phyloP scores from a whole-genome alignment of 1,139 yeast species.

The Debaryomyces singareniensis region DNA sequence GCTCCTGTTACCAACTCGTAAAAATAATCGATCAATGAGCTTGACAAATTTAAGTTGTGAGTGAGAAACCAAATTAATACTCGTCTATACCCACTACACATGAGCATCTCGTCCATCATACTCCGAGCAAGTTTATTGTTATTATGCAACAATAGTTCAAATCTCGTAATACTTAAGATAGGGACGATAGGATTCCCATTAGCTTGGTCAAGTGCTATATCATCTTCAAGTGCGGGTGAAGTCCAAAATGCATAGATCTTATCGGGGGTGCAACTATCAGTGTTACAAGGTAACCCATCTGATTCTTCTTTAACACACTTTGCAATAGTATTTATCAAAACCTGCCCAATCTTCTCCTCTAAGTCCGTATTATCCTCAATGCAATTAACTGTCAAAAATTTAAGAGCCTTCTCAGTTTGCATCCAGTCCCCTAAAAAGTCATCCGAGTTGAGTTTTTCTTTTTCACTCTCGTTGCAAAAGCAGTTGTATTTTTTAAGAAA shows the following conservation, averaged over 20 bases:
- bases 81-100: constrained; percentile 57
- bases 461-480: constrained; percentile 4
- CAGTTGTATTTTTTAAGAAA: constrained; percentile 14
- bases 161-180: constrained; percentile 35
- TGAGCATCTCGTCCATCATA: constrained; percentile 60
- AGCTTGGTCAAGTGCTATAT: constrained; percentile 17
- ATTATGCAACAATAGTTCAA: constrained; percentile 31
- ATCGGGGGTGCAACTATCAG: constrained; percentile 37
- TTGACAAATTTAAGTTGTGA: constrained; percentile 49
- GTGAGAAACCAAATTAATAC: constrained; percentile 63
- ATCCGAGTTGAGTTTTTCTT: constrained; percentile 17
- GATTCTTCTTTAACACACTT: constrained; percentile 39
- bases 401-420: constrained; percentile 23
- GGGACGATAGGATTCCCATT: constrained; percentile 29
- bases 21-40: constrained; percentile 48
- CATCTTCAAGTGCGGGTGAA: constrained; percentile 22
- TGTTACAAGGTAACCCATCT: constrained; percentile 5
- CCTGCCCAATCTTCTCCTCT: constrained; percentile 30
- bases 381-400: constrained; percentile 16
- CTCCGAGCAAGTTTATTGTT: constrained; percentile 43
- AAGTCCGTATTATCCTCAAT: constrained; percentile 23
- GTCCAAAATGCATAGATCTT: constrained; percentile 42
- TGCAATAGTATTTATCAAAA: constrained; percentile 43
- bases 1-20: constrained; percentile 51
- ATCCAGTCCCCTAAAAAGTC: constrained; percentile 26